These are phyloP conservation scores for Platismatia glauca DNA, from an alignment of 495 filamentous ascomycete species.

Conservation along the genomic window DNA sequence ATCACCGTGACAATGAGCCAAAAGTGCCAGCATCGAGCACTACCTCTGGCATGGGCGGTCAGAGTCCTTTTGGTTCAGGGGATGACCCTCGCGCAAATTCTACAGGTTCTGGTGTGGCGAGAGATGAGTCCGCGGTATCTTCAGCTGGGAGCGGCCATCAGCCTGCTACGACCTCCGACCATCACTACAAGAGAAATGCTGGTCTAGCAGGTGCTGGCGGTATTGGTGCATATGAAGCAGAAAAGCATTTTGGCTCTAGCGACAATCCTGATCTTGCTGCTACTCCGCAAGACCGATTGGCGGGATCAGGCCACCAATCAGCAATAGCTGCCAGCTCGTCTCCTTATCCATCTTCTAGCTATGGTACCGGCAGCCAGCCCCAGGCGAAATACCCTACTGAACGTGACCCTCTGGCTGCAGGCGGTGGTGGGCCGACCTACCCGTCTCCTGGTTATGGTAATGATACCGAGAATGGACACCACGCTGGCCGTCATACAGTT, in stretches of 20 bases:
- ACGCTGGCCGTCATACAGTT: neutral
- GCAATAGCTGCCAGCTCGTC: neutral
- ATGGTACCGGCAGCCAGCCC: conserved; percentile 6
- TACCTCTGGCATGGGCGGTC: neutral
- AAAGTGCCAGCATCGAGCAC: neutral
- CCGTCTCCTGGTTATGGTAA: conserved; percentile 8
- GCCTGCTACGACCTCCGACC: conserved; percentile 2
- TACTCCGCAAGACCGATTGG: conserved; percentile 12
- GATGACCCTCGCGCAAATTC: neutral
- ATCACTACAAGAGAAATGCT: conserved; percentile 14
- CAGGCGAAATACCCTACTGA: conserved; percentile 7
- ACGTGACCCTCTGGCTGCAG: conserved; percentile 14
- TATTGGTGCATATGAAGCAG: conserved; percentile 15
- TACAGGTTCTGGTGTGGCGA: neutral
- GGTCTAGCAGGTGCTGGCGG: conserved; percentile 16
- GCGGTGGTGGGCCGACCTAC: conserved; percentile 8
- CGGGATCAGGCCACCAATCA: conserved; percentile 13
- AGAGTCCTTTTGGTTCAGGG: neutral
- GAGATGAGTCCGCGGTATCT: neutral
- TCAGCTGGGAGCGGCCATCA: conserved; percentile 19
- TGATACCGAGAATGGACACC: neutral
- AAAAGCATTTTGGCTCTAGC: conserved; percentile 13
- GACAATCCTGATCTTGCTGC: neutral
- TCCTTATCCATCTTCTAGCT: conserved; percentile 2
- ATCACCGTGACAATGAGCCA: conserved; percentile 6